Base-by-base conservation (phyloP, 1,284 basidiomycete genomes). In the Fomes fomentarius region DNA sequence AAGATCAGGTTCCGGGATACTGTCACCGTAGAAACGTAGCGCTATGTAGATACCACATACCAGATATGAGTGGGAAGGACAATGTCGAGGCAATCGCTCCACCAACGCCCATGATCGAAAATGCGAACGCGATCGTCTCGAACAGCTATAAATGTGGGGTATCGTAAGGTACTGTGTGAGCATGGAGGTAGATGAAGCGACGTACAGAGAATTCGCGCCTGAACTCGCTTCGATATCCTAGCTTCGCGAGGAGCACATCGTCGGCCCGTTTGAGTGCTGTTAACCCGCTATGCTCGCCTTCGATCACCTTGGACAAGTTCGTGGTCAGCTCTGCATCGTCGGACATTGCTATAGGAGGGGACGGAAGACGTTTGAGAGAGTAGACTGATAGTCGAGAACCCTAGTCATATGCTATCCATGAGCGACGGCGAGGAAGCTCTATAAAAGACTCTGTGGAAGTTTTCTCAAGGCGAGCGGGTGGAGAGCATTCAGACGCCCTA, bases 161-260 rank as follows among this genome's bases (percentile, higher is more conserved):
- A n/a, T n/a, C n/a, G n/a, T n/a, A n/a, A n/a, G n/a, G n/a, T n/a
- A n/a, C n/a, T n/a, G n/a, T n/a, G n/a, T 42, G 47, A 21, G 15
- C 15, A 17, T n/a, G n/a, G n/a, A n/a, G n/a, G n/a, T n/a, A n/a
- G n/a, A n/a, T n/a, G n/a, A n/a, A n/a, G n/a, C n/a, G n/a, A 59
- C 80, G 60, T 60, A 89, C 86, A 56, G 87, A 87, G 66, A 91
- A 91, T 67, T 91, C 87, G 47, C 89, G 81, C 64, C 76, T 84
- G 69, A 91, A 91, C 68, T 89, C 87, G 64, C 81, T 78, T 73
- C 80, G 89, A 71, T 91, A 91, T 2, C 89, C 89, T 28, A 90
- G 77, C 53, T 79, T 71, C 12, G 87, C 87, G 33, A 90, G 81
- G 30, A 81, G 71, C 2, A 66, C 74, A 64, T 85, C 74, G 60